Evolutionary conservation across 345 rosid genomes (phyloP), one percentile per base, ranked within the genome.

Genomic region (Rhizophora apiculata): DNA sequence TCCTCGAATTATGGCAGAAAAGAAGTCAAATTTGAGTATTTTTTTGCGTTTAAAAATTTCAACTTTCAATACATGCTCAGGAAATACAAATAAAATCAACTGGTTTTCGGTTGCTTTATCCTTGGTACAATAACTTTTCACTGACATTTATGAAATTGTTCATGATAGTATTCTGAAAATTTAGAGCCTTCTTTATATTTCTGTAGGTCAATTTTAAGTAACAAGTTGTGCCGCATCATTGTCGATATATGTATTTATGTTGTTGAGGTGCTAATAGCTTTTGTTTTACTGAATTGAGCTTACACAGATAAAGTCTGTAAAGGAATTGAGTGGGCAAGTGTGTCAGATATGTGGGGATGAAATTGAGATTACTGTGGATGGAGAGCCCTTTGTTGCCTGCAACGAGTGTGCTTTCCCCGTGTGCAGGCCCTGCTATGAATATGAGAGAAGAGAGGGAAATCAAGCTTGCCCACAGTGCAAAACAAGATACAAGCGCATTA

Each of bases 351-450:
- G 98, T 77, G 91, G 87, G 32, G 98, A 94, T 63, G 95, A 88
- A 72, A 87, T 94, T 55, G 97, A 91, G 76, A 51, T 94, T 57
- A 80, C 91, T 0, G 90, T 80, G 27, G 86, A 79, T 24, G 82
- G 88, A 29, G 98, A 94, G 85, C 83, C 78, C 55, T 94, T 94
- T 32, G 96, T 94, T 76, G 98, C 98, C 21, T 94, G 98, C 85
- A 94, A 94, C 32, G 98, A 93, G 80, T 93, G 98, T 71, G 98
- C 97, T 66, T 93, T 93, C 76, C 98, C 98, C n/a, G 97, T 94
- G 57, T 94, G 98, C 77, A 82, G 94, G 72, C 87, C 93, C 55
- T 91, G 98, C 80, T 94, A 94, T 51, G 96, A 89, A 81, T 91
- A 94, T 55, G 98, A 94, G 84, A 87, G 98, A 78, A 82, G 90